These are phyloP conservation scores for Rhizophagus clarus DNA, from an alignment of 192 early-diverging fungal species.

Conservation along the genomic window DNA sequence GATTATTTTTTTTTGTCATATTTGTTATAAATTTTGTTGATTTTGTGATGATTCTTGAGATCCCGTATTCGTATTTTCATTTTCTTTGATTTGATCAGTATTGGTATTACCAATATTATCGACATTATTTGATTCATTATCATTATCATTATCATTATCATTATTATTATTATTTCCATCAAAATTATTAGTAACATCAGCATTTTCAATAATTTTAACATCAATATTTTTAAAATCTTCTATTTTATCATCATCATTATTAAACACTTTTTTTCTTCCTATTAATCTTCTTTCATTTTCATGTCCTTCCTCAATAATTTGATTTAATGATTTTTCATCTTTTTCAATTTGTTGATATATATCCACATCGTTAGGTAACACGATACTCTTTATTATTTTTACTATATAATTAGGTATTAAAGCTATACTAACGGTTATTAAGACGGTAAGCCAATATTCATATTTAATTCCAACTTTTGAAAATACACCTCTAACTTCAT, in stretches of 20 bases:
- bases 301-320: background rate
- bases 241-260: background rate
- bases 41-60: background rate
- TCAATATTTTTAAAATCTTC: background rate
- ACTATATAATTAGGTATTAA: conserved; percentile 54
- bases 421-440: conserved; percentile 57
- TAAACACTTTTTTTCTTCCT: background rate
- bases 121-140: background rate
- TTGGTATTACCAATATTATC: no score
- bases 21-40: background rate
- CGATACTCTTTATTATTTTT: conserved; percentile 42
- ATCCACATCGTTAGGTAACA: conserved; percentile 44
- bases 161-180: no score
- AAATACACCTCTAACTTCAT: conserved; percentile 61
- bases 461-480: conserved; percentile 41
- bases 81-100: background rate
- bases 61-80: background rate
- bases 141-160: background rate
- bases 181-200: background rate
- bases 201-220: background rate
- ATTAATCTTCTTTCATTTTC: background rate
- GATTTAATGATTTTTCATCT: conserved; percentile 23
- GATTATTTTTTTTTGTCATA: background rate
- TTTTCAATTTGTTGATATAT: conserved; percentile 46
- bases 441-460: conserved; percentile 60